Conservation (phyloP, 2,329 filamentous ascomycete genomes). For the Phialophora chinensis region DNA sequence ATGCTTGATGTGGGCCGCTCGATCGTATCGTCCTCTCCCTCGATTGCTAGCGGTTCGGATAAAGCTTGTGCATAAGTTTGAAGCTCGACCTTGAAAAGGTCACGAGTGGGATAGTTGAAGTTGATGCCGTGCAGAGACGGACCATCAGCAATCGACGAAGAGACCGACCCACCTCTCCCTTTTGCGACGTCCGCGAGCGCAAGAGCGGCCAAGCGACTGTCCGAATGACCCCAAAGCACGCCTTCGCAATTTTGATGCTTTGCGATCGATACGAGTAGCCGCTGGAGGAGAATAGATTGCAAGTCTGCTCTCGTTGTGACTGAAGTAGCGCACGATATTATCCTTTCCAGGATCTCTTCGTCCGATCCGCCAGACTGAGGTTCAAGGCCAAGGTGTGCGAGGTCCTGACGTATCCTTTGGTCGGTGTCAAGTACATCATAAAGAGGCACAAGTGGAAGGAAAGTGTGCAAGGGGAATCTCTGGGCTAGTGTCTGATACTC, state of each 20-base stretch:
- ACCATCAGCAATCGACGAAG: conserved; percentile 82
- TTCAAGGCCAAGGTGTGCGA: conserved; percentile 28
- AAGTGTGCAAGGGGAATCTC: conserved; percentile 70
- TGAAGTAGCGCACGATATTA: conserved; percentile 70
- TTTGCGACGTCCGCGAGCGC: conserved; percentile 88
- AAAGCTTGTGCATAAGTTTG: conserved; percentile 65
- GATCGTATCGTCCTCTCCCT: conserved; percentile 23
- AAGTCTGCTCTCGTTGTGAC: conserved; percentile 79
- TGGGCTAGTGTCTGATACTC: conserved; percentile 58
- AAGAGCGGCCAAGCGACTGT: conserved; percentile 83
- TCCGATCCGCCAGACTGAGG: conserved; percentile 41
- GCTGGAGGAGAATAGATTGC: conserved; percentile 70
- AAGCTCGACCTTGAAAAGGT: conserved; percentile 83
- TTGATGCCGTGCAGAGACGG: conserved; percentile 61
- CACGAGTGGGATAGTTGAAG: conserved; percentile 82
- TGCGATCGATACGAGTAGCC: conserved; percentile 72
- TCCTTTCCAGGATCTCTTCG: conserved; percentile 57
- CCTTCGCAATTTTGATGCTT: conserved; percentile 66
- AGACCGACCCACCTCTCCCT: conserved; percentile 81
- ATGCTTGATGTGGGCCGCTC: conserved; percentile 48
- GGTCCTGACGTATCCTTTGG: conserved; percentile 29
- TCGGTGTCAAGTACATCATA: conserved; percentile 62
- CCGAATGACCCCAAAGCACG: conserved; percentile 83
- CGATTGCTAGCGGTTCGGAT: conserved; percentile 28
- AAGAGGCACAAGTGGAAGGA: conserved; percentile 66